Percentiles rank a stretch among this genome's conserved stretches.
Evolutionary conservation across 2,329 filamentous ascomycete species (phyloP).

Genomic region (Verticillium nubilum): DNA sequence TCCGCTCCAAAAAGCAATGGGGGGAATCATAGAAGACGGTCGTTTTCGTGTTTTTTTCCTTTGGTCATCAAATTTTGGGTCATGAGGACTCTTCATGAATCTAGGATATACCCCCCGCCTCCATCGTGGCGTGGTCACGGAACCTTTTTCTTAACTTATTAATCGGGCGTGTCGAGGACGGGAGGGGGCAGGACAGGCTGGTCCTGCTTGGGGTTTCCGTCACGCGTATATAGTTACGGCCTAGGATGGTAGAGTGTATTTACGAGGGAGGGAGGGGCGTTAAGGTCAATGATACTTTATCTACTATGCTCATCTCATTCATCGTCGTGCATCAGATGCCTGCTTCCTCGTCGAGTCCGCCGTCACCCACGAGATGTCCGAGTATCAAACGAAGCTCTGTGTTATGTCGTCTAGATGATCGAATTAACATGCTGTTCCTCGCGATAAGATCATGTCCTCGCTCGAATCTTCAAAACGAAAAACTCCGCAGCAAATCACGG

Average conservation of each 20-base stretch:
- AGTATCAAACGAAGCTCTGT: no score
- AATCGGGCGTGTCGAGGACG: no score
- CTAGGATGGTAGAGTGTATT: not conserved
- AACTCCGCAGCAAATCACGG: not conserved
- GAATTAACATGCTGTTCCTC: no score
- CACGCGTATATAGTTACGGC: not conserved
- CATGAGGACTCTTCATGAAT: not conserved
- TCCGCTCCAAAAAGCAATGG: not conserved
- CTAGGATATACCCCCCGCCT: slow-evolving; percentile 7
- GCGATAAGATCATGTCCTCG: no score
- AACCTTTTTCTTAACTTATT: not conserved
- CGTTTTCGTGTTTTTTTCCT: not conserved
- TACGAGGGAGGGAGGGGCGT: not conserved
- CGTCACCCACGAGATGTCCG: no score
- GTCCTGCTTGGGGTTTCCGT: not conserved
- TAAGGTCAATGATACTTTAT: not conserved
- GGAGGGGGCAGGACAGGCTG: no score
- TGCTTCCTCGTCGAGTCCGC: no score
- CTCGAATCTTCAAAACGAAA: no score
- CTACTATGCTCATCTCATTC: not conserved
- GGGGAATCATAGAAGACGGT: not conserved
- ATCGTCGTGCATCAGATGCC: no score
- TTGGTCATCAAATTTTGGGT: not conserved
- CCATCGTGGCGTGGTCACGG: not conserved
- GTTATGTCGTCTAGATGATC: no score